A percentile compares a stretch with the other conserved stretches of the same genome.
phyloP scores from a whole-genome alignment of 345 rosid species.

The Boechera retrofracta region DNA sequence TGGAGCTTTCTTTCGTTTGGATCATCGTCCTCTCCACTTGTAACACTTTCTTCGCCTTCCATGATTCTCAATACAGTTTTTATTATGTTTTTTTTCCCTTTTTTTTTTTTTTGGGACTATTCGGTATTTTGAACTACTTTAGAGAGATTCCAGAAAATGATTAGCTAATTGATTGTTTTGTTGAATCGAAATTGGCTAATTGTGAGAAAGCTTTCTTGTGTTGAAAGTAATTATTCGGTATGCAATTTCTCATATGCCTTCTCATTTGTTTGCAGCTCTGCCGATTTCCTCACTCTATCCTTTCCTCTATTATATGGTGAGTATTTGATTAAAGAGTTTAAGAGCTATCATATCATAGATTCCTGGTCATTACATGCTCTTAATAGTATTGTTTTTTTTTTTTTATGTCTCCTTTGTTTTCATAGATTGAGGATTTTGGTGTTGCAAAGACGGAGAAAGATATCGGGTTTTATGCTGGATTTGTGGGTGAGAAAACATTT shows the following conservation, averaged over 20 bases:
- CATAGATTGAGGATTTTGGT: conserved; percentile 74
- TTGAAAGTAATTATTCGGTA: conserved; percentile 30
- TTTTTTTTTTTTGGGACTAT: no score
- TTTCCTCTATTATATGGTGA: conserved; percentile 88
- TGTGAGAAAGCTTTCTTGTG: conserved; percentile 28
- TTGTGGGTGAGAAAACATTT: conserved; percentile 63
- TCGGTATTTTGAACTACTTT: conserved; percentile 1
- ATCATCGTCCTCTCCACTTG: conserved; percentile 71
- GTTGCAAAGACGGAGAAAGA: conserved; percentile 85
- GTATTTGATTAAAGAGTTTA: conserved; percentile 35
- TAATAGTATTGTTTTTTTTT: background rate
- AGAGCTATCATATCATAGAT: background rate
- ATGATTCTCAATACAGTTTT: background rate
- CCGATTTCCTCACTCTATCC: conserved; percentile 92
- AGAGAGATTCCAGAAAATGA: background rate
- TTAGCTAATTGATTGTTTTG: background rate
- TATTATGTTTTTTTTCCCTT: no score
- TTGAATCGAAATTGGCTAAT: background rate
- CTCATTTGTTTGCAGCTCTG: conserved; percentile 55
- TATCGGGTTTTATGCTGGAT: conserved; percentile 88
- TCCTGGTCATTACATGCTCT: no score
- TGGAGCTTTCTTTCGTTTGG: conserved; percentile 70
- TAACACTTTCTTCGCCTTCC: conserved; percentile 31
- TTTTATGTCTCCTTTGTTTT: background rate
- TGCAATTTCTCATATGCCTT: conserved; percentile 10